These are phyloP conservation scores for Clonostachys rosea DNA, from an alignment of 2,329 filamentous ascomycete genomes.

Conservation along the genomic window DNA sequence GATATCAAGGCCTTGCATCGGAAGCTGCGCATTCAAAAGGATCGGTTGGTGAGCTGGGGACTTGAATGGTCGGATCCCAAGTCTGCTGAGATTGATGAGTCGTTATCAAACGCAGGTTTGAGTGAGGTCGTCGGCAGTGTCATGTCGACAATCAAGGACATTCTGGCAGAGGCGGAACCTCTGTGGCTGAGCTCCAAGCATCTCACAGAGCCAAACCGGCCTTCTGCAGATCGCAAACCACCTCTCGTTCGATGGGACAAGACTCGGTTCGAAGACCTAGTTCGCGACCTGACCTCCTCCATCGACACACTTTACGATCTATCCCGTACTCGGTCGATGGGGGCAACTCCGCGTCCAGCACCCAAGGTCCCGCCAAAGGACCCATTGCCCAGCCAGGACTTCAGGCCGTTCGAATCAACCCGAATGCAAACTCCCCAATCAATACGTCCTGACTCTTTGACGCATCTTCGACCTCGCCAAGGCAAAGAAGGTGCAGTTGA, in stretches of 20 bases:
- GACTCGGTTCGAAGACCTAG: slow-evolving; percentile 68
- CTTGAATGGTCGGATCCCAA: slow-evolving; percentile 76
- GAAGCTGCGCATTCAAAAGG: slow-evolving; percentile 75
- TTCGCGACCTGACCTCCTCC: slow-evolving; percentile 69
- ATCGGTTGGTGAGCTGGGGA: slow-evolving; percentile 74
- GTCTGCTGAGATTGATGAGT: slow-evolving; percentile 66
- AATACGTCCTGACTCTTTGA: slow-evolving; percentile 50
- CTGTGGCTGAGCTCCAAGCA: slow-evolving; percentile 61
- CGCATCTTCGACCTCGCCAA: slow-evolving; percentile 29
- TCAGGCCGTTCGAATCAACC: slow-evolving; percentile 51
- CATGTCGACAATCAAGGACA: slow-evolving; percentile 76
- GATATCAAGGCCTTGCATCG: slow-evolving; percentile 69
- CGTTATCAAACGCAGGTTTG: slow-evolving; percentile 66
- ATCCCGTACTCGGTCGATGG: slow-evolving; percentile 57
- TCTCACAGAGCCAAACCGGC: slow-evolving; percentile 27
- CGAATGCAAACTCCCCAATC: slow-evolving; percentile 58
- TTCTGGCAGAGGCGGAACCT: slow-evolving; percentile 70
- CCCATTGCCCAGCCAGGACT: slow-evolving; percentile 33
- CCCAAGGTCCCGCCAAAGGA: slow-evolving; percentile 27
- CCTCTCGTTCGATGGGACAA: slow-evolving; percentile 63
- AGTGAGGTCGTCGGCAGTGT: slow-evolving; percentile 76
- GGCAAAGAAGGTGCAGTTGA: slow-evolving; percentile 17
- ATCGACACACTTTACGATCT: slow-evolving; percentile 79
- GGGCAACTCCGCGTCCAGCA: slow-evolving; percentile 20
- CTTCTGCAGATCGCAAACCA: slow-evolving; percentile 46